Conservation (phyloP, 129 eudicot genomes). For the Escallonia herrerae region DNA sequence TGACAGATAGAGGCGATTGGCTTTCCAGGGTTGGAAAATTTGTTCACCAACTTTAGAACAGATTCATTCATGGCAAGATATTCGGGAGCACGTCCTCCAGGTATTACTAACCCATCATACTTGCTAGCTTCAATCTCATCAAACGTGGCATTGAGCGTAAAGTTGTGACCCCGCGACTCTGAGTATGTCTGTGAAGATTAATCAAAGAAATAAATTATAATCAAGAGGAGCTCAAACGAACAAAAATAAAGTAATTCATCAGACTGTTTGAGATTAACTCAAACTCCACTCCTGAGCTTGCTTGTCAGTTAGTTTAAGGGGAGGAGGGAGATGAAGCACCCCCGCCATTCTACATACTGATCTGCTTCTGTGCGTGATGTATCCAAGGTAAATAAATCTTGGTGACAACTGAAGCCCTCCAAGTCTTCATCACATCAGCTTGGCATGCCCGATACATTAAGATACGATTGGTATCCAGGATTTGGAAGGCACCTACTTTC, state of each 20-base stretch:
- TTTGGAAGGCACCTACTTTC: too few species aligned
- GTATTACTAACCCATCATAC: constrained; percentile 73
- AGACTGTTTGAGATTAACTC: neutral
- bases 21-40: constrained; percentile 52
- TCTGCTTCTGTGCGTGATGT: too few species aligned
- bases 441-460: too few species aligned
- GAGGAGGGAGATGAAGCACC: neutral
- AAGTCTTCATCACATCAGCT: too few species aligned
- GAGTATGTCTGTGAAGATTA: constrained; percentile 60
- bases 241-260: neutral
- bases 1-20: constrained; percentile 85
- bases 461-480: too few species aligned
- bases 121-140: constrained; percentile 60
- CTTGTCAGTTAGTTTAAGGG: neutral
- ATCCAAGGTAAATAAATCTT: too few species aligned
- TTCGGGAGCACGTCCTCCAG: constrained; percentile 94
- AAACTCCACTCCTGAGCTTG: neutral
- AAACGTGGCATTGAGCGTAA: constrained; percentile 77
- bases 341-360: too few species aligned
- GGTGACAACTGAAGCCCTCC: too few species aligned
- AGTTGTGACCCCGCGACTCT: constrained; percentile 83
- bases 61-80: constrained; percentile 81
- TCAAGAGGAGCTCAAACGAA: neutral
- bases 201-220: neutral
- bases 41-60: constrained; percentile 52